These are phyloP conservation scores for Dunaliella sp. DNA, from an alignment of 139 green algal species.

Conservation along the genomic window DNA sequence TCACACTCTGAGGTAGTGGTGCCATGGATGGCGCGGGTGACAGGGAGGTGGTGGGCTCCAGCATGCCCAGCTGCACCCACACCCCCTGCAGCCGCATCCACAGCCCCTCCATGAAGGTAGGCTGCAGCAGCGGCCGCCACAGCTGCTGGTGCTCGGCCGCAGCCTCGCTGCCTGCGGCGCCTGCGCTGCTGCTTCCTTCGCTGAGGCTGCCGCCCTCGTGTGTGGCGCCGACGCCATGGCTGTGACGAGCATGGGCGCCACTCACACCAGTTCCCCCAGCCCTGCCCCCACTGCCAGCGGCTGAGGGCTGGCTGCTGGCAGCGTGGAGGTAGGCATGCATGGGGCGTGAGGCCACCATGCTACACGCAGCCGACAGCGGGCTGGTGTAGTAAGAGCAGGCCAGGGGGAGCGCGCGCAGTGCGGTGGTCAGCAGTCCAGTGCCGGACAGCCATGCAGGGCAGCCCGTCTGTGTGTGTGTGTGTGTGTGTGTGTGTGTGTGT, in stretches of 20 bases:
- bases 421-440: background rate
- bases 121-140: slow-evolving; percentile 52
- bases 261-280: too few species aligned
- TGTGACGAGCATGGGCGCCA: too few species aligned
- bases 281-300: too few species aligned
- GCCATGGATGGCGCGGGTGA: too few species aligned
- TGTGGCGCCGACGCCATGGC: slow-evolving; percentile 6
- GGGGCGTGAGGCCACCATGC: slow-evolving; percentile 18
- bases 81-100: slow-evolving; percentile 32
- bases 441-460: background rate
- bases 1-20: too few species aligned
- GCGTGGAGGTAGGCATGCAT: slow-evolving; percentile 24
- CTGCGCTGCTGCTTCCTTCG: background rate
- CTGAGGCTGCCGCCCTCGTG: background rate
- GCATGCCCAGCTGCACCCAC: slow-evolving; percentile 1
- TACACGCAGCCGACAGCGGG: slow-evolving; percentile 2
- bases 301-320: background rate
- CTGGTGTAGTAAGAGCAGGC: slow-evolving; percentile 14
- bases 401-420: background rate
- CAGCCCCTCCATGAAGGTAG: slow-evolving; percentile 39
- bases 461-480: too few species aligned
- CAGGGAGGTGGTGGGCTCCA: background rate
- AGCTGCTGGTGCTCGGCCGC: slow-evolving; percentile 18
- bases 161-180: background rate
- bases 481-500: too few species aligned